Percentiles rank a stretch among this genome's conserved stretches.
Evolutionary conservation across 2,329 filamentous ascomycete genomes (phyloP).

Genomic region (Alternaria sp.): DNA sequence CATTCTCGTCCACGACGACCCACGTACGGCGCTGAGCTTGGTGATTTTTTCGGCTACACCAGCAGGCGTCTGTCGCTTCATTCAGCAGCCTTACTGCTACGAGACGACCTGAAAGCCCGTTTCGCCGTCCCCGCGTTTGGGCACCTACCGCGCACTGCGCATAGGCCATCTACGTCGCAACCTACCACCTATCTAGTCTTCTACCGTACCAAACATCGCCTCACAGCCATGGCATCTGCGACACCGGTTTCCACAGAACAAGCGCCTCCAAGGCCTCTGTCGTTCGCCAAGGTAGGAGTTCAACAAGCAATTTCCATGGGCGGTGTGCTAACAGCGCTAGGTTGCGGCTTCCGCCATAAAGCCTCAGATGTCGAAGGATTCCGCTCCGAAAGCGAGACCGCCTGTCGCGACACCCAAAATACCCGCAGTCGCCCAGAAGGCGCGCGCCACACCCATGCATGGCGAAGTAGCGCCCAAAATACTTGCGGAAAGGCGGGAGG

Average conservation of each 20-base stretch:
- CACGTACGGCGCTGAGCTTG: constrained; percentile 33
- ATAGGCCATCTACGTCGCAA: constrained; percentile 2
- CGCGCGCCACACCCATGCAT: constrained; percentile 24
- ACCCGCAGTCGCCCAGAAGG: constrained; percentile 26
- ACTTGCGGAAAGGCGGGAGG: constrained; percentile 18
- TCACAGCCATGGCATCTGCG: constrained; percentile 41
- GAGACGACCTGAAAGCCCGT: neutral
- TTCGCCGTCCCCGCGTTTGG: constrained; percentile 4
- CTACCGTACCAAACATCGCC: neutral
- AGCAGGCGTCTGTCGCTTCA: neutral
- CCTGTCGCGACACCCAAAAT: constrained; percentile 36
- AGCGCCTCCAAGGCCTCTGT: constrained; percentile 59
- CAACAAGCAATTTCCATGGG: neutral
- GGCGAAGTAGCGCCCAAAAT: constrained; percentile 25
- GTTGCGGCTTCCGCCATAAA: constrained; percentile 51
- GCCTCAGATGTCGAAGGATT: constrained; percentile 33
- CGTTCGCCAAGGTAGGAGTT: constrained; percentile 75
- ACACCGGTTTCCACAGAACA: constrained; percentile 38
- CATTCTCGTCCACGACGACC: constrained; percentile 33
- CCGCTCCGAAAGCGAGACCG: constrained; percentile 29
- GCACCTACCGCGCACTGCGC: constrained; percentile 7
- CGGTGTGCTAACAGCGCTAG: constrained; percentile 33
- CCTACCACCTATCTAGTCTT: constrained; percentile 18
- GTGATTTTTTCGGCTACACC: constrained; percentile 21
- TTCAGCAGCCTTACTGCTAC: neutral